Evolutionary conservation across 768 basidiomycete genomes (phyloP), one percentile per base, ranked within the genome.

Genomic region (Hirschioporus abietinus): DNA sequence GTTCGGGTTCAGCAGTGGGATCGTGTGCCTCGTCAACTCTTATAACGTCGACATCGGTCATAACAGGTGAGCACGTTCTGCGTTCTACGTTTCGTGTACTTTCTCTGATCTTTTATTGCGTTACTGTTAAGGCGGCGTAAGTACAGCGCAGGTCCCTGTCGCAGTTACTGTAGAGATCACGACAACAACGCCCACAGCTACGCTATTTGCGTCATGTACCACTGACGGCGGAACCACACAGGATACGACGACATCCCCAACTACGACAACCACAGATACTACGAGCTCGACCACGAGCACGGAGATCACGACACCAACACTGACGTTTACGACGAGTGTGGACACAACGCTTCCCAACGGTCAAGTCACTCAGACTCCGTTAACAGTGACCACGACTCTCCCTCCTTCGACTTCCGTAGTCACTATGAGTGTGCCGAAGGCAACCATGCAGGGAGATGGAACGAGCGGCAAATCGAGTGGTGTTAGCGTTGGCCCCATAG

Each of bases 111-210:
- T 60, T 30, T 52, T 57, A 59, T 20, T 66, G 57, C 61, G 59
- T 34, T 30, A 10, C 17, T 64, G 23, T 36, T 69, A 64, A 71
- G 79, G 75, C 36, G 71, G 71, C 20, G 70, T 69, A 26, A 73
- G 73, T 59, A 71, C 72, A n/a, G 76, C 76, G 24, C 76, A 79
- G 69, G 78, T 82, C 18, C 82, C 83, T 9, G 68, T 85, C 35
- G 76, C 80, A 57, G 60, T 80, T 9, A 73, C 76, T 6, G 73
- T 81, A 35, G 70, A 74, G 1, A 68, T 80, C 35, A 77, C 72
- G 15, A 65, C 70, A 26, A 71, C 78, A 23, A 65, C 67, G 8
- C 73, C 76, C 8, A 76, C 76, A 3, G 68, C 74, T 35, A 86
- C 84, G 7, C 70, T 84, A 42, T 84, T 78, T 66, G 10, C 7